Conservation (phyloP, 2,329 filamentous ascomycete species). For the Colletotrichum coccodes region DNA sequence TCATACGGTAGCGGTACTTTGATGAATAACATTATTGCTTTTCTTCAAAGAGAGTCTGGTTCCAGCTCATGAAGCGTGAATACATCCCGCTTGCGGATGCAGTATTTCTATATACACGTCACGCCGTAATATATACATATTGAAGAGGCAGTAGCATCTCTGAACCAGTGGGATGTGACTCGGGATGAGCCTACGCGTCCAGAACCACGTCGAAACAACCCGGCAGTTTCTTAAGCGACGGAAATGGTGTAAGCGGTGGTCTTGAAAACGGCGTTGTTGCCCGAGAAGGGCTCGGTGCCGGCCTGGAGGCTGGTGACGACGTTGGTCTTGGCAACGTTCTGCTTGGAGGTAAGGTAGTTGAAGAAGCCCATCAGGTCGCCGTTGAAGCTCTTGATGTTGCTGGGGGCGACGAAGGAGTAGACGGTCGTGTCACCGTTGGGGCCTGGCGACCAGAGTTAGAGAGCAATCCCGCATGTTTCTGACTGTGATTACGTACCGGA, state of each 20-base stretch:
- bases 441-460: conserved; percentile 44
- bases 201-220: not conserved
- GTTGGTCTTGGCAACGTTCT: conserved; percentile 59
- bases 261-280: conserved; percentile 46
- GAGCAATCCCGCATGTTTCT: accelerated
- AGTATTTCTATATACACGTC: not conserved
- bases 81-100: no score
- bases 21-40: no score
- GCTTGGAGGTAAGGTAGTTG: conserved; percentile 57
- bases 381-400: conserved; percentile 57
- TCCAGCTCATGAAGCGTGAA: no score
- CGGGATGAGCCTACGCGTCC: no score
- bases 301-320: conserved; percentile 63
- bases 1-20: no score
- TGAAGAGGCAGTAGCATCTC: not conserved
- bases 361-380: conserved; percentile 67
- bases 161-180: no score
- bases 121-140: not conserved
- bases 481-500: not conserved
- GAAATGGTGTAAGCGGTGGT: conserved; percentile 25
- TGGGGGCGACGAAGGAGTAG: conserved; percentile 59
- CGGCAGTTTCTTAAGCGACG: not conserved
- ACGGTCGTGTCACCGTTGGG: conserved; percentile 66
- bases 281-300: conserved; percentile 67
- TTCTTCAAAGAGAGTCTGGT: no score